Evolutionary conservation across 2,329 filamentous ascomycete species (phyloP).

Genomic region (Paecilomyces dactylethromorphus): DNA sequence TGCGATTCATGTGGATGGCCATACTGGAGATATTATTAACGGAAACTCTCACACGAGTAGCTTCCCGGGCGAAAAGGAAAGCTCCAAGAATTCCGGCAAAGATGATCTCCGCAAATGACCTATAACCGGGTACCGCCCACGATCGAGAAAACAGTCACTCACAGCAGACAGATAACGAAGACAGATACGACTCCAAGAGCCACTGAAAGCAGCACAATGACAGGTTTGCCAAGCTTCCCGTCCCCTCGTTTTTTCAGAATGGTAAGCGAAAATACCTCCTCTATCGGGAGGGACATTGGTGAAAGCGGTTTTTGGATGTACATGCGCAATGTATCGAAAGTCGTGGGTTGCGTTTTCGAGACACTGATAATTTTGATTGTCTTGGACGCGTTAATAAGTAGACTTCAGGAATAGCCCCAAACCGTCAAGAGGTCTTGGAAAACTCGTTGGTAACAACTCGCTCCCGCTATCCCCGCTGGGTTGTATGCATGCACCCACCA

Average conservation of each 20-base stretch:
- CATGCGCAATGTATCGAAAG: not conserved
- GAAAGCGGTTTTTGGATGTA: not conserved
- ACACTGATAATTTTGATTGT: not conserved
- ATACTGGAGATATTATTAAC: slow-evolving; percentile 13
- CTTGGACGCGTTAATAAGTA: not conserved
- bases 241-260: not conserved
- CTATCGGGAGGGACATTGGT: not conserved
- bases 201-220: slow-evolving; percentile 6
- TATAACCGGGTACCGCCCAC: too few species aligned
- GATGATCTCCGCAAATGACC: too few species aligned
- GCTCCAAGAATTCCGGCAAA: too few species aligned
- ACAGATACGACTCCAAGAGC: slow-evolving; percentile 5
- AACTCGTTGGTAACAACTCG: not conserved
- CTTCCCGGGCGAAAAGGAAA: too few species aligned
- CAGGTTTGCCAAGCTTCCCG: slow-evolving; percentile 2
- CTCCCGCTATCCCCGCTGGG: not conserved
- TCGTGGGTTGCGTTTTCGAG: not conserved
- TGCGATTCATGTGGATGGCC: slow-evolving; percentile 27
- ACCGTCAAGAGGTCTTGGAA: not conserved
- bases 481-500: not conserved
- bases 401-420: not conserved
- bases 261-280: not conserved
- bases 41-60: not conserved
- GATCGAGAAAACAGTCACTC: not conserved
- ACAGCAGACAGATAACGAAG: slow-evolving; percentile 7